Base-by-base conservation (phyloP, 1,284 basidiomycete genomes). In the Rhodotorula glutinis region DNA sequence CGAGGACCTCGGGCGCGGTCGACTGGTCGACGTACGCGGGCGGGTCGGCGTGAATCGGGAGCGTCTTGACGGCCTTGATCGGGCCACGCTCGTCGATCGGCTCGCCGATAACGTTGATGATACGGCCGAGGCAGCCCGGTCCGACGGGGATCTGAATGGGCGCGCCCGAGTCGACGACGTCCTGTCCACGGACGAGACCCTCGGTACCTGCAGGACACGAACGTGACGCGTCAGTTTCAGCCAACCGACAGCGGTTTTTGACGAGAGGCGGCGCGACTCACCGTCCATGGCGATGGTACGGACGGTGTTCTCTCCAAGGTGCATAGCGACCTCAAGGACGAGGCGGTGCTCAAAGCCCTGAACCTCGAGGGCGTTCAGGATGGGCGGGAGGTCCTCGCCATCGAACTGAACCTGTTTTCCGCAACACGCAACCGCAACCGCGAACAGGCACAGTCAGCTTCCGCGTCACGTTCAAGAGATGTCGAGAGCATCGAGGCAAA, bases 51-150 rank as follows among this genome's bases (percentile, higher is more conserved):
- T 98, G 95, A 80, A 98, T 98, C 69, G 80, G 86, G 74, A 89
- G 83, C 82, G 91, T 91, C 80, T 67, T 76, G 69, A 88, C 90
- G 80, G 92, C 93, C 82, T 92, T 90, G 84, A 98, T 97, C 75
- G 93, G 93, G 72, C 95, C 95, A 83, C 95, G 92, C 82, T 98
- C 93, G 81, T 98, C 95, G 81, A 98, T 98, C 79, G 95, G 92
- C 82, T 98, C 94, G 79, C 95, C 95, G 82, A 98, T 97, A 82
- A 98, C 95, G 84, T 98, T 98, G 91, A 98, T 97, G 86, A 98
- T 98, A 81, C 95, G 92, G 70, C 94, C 95, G 70, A 98, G 88
- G 61, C 91, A 93, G 72, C 85, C 91, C 73, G 86, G 87, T 73
- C 95, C 95, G 79, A 98, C 95, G 77, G 94, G 95, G 75, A 98